Evolutionary conservation across 257 asterid genomes (phyloP).

Genomic region (Vinca minor): DNA sequence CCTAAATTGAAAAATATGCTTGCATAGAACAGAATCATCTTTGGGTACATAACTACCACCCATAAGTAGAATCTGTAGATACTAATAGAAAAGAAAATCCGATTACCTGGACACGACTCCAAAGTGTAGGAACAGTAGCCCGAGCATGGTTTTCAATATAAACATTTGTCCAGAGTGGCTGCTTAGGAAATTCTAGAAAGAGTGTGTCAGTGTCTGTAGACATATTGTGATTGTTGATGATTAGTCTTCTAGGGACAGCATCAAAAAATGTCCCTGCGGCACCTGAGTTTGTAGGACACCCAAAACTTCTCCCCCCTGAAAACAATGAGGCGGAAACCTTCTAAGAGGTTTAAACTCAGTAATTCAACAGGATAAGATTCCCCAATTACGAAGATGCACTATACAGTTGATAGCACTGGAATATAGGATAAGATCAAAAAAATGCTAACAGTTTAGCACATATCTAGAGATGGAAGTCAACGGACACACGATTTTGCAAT

Average conservation of each 20-base stretch:
- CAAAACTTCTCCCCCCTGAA: constrained; percentile 84
- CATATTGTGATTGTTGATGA: constrained; percentile 63
- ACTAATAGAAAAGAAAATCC: neutral
- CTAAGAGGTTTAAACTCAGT: neutral
- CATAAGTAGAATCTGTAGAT: neutral
- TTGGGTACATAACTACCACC: neutral
- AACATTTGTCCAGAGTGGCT: constrained; percentile 86
- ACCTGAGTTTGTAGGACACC: constrained; percentile 79
- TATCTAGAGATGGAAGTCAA: neutral
- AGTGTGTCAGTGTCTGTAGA: constrained; percentile 76
- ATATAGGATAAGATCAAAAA: neutral
- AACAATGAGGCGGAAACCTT: constrained; percentile 4
- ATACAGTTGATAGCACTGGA: neutral
- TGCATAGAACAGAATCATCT: neutral
- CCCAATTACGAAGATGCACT: neutral
- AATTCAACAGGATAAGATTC: neutral
- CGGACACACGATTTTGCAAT: neutral
- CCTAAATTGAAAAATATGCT: neutral
- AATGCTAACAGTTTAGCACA: neutral
- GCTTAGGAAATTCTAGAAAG: constrained; percentile 74
- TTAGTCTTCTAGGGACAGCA: constrained; percentile 77
- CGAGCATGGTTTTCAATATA: constrained; percentile 60
- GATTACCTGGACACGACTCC: constrained; percentile 90
- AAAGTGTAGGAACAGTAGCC: constrained; percentile 66
- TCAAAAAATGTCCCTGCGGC: constrained; percentile 90